Base-by-base conservation (phyloP, 2,329 filamentous ascomycete species). In the Talaromyces sp. region DNA sequence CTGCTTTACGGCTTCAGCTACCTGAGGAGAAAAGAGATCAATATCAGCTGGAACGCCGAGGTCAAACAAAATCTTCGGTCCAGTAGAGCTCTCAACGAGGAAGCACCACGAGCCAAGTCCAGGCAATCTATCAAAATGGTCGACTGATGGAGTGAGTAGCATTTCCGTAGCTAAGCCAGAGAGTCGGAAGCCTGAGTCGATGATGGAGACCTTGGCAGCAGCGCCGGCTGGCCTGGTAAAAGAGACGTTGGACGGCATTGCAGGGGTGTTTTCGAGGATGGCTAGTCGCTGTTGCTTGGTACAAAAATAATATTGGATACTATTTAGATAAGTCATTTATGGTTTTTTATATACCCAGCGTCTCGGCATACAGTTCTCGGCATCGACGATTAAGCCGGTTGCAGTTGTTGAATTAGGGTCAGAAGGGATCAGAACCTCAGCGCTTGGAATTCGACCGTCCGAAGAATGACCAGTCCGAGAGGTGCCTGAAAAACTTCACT, bases 21-120 rank as follows among this genome's bases (percentile, higher is more conserved):
- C 63, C n/a, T 17, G 51, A 0, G 76, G 76, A 0, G 80, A 70
- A 10, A 80, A 70, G 15, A 79, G 80, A 19, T 80, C 69, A 68
- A 72, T 79, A 68, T 86, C 81, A 68, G 82, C 82, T 5, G 79
- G 75, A 5, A 81, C 74, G 1, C 80, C 81, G 0, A 84, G 75
- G 65, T 84, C 82, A 67, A 83, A 84, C 3, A 84, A 70, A 1
- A 82, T 69, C 25, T 75, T 76, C 49, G 77, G 76, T 5, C 74
- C 75, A 1, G 76, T 76, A 0, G 76, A 73, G 56, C 69, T 68
- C 27, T 73, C 70, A 4, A 73, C 49, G 0, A 74, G 63, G 29
- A 74, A 71, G 1, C 68, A 72, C 67, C 67, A 71, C 10, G 65
- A 64, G 25, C 31, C 60, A 43, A 62, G 17, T 13, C 19, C 22